Conservation (phyloP, 768 basidiomycete species). For the Trametes meyenii region DNA sequence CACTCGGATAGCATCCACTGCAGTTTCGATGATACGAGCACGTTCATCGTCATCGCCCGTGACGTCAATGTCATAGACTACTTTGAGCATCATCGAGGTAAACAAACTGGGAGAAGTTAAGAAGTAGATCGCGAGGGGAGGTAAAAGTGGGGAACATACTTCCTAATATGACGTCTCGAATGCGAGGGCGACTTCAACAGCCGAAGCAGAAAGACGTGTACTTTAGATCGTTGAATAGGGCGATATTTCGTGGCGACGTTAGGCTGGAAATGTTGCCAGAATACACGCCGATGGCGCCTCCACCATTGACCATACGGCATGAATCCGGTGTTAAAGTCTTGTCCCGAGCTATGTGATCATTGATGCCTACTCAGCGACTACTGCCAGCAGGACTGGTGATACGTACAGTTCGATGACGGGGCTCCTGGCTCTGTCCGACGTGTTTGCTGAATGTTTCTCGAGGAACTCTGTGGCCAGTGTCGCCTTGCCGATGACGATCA, state of each 20-base stretch:
- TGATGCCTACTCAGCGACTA: neutral
- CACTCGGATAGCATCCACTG: neutral
- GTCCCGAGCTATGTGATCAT: slow-evolving; percentile 3
- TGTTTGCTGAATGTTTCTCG: slow-evolving; percentile 18
- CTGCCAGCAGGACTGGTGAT: neutral
- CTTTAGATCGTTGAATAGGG: neutral
- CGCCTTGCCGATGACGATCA: slow-evolving; percentile 16
- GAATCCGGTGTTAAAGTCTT: neutral
- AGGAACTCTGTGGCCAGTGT: slow-evolving; percentile 13
- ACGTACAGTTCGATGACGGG: slow-evolving; percentile 27
- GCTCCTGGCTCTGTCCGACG: slow-evolving; percentile 21
- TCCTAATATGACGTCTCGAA: slow-evolving; percentile 1
- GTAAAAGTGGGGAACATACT: neutral
- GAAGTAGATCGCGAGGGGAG: neutral
- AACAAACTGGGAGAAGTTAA: neutral
- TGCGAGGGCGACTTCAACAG: slow-evolving; percentile 1
- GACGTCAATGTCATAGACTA: slow-evolving; percentile 34
- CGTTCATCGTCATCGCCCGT: slow-evolving; percentile 32
- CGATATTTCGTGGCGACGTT: neutral
- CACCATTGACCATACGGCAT: slow-evolving; percentile 18
- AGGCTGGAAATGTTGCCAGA: slow-evolving; percentile 10
- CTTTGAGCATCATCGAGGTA: slow-evolving; percentile 21
- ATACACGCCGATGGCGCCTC: slow-evolving; percentile 14
- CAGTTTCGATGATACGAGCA: neutral
- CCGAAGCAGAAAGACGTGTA: neutral